Base-by-base conservation (phyloP, 2,329 filamentous ascomycete genomes). In the Cryoendolithus antarcticus region DNA sequence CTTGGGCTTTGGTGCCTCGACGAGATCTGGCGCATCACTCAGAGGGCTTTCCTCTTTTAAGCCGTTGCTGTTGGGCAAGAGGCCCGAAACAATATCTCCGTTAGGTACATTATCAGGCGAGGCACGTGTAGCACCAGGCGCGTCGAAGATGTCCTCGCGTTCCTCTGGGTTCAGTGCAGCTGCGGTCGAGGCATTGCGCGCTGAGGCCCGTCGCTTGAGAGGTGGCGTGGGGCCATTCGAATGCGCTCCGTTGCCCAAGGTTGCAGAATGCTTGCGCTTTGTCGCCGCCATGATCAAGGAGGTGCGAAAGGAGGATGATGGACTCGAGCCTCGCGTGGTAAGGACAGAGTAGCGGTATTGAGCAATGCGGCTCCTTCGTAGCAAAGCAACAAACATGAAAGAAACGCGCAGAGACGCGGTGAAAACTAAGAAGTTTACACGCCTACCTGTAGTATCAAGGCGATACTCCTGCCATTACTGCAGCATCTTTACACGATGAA, bases 21-120 rank as follows among this genome's bases (percentile, higher is more conserved):
- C 47, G 10, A 59, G 48, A 27, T 58, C 58, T 9, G 57, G 55
- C 15, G 54, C 52, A 34, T 62, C 57, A 12, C 57, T 61, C 27
- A 62, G 37, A 9, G 56, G 51, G 31, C 56, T 59, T 6, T 59
- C 59, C 4, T 44, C 45, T 38, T 36, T 37, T 6, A 30, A 27
- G 11, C 37, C 40, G 12, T 44, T 37, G 30, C 54, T 51, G 6
- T 39, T 36, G 32, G 54, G 50, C n/a, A 54, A 39, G 4, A 35
- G 36, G 1, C 44, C 49, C 39, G 56, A 54, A 2, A 51, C 49
- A 27, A 60, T 47, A 2, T 50, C 46, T 34, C 49, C 46, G 27
- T 58, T 54, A 9, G 58, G 48, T 21, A 54, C 59, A 43, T 56
- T 56, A 43, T 67, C 64, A n/a, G 64, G 64, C 36, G 64, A 67